Evolutionary conservation across 495 filamentous ascomycete species (phyloP).

Genomic region (Penicillium mononematosum): DNA sequence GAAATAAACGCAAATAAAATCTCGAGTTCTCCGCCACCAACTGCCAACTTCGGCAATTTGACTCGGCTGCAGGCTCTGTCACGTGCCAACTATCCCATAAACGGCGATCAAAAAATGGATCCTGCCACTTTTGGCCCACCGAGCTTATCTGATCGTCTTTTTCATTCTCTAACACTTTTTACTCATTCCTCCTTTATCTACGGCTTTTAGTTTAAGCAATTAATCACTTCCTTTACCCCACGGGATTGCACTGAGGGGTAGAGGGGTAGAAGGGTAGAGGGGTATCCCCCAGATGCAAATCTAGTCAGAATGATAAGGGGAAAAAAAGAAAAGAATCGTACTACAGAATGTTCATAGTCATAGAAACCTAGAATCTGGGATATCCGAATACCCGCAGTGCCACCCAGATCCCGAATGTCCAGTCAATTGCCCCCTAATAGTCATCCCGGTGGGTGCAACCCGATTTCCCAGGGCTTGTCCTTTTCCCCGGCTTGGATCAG

Average conservation of each 20-base stretch:
- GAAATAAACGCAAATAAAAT: neutral
- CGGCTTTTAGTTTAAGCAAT: neutral
- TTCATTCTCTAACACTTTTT: slow-evolving; percentile 26
- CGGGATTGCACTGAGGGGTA: slow-evolving; percentile 6
- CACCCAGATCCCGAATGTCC: neutral
- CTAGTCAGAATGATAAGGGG: too few species aligned
- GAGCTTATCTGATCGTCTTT: slow-evolving; percentile 30
- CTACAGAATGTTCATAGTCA: neutral
- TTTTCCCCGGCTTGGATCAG: slow-evolving; percentile 6
- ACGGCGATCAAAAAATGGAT: slow-evolving; percentile 5
- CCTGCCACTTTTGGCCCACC: neutral
- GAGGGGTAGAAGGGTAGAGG: neutral
- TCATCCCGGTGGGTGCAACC: slow-evolving; percentile 1
- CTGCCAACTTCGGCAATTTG: slow-evolving; percentile 16
- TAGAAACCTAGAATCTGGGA: neutral
- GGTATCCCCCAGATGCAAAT: neutral
- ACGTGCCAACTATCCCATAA: slow-evolving; percentile 23
- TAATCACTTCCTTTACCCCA: slow-evolving; percentile 3
- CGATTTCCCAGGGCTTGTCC: neutral
- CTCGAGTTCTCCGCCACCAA: slow-evolving; percentile 18
- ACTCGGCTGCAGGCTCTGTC: slow-evolving; percentile 8
- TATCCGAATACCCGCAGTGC: neutral
- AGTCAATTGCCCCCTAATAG: neutral
- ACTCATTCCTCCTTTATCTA: slow-evolving; percentile 22
- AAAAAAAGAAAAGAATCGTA: neutral